A percentile compares a stretch with the other conserved stretches of the same genome.
Evolutionary conservation across 495 filamentous ascomycete genomes (phyloP).

Genomic region (Daldinia decipiens): DNA sequence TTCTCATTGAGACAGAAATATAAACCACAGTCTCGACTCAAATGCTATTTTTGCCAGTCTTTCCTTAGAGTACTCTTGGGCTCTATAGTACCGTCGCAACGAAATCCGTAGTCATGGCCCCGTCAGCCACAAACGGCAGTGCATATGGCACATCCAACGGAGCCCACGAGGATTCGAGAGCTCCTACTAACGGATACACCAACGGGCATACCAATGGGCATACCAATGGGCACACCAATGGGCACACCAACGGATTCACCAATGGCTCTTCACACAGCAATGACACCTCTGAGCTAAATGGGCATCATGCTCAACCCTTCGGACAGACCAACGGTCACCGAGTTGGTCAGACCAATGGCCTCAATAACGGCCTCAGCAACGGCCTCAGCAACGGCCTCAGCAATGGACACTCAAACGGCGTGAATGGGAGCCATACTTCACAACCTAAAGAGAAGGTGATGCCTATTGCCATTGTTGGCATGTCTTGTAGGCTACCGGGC

Average conservation of each 20-base stretch:
- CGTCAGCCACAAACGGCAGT: constrained; percentile 55
- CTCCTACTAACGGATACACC: constrained; percentile 51
- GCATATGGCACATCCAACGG: constrained; percentile 49
- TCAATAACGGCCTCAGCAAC: too few relatives aligned
- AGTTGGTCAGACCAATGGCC: constrained; percentile 23
- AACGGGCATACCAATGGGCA: constrained; percentile 47
- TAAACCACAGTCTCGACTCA: constrained; percentile 43
- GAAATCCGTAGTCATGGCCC: constrained; percentile 53
- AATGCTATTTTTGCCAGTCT: constrained; percentile 28
- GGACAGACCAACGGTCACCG: constrained; percentile 28
- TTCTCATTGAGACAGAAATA: constrained; percentile 33
- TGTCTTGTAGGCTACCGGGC: constrained; percentile 64
- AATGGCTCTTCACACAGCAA: constrained; percentile 27
- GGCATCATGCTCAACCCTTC: constrained; percentile 23
- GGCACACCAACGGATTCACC: constrained; percentile 26
- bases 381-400: constrained; percentile 19
- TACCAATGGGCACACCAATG: constrained; percentile 31
- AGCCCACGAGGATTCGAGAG: constrained; percentile 40
- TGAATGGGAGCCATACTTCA: constrained; percentile 11
- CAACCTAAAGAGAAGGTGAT: constrained; percentile 41
- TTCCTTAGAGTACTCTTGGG: constrained; percentile 32
- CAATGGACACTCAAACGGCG: constrained; percentile 40
- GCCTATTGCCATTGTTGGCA: constrained; percentile 68
- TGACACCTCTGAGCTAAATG: constrained; percentile 27
- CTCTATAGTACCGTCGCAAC: constrained; percentile 44